Evolutionary conservation across 306 rosid species (phyloP), one percentile per base, ranked within the genome.

Genomic region (Ochetophila trinervis): DNA sequence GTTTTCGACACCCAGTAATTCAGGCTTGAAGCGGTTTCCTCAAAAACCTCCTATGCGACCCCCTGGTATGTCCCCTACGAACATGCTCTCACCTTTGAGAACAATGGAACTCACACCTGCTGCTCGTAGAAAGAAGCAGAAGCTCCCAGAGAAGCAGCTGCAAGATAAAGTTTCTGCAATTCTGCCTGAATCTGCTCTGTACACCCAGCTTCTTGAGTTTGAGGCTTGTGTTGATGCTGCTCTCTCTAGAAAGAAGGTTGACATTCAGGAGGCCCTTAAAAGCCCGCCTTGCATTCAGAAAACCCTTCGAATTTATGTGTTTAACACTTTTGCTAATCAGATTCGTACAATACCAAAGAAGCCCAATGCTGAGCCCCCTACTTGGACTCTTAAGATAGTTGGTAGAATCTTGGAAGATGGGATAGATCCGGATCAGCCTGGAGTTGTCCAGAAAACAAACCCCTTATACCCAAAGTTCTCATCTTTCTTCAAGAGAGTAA

Each of bases 331-430:
- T 71, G 88, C 91, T 14, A 90, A 94, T 76, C 99, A 94, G 83
- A 76, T 76, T 62, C 87, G 85, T 50, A 80, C 97, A 0, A 83
- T 90, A 49, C 95, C 97, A 1, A 82, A 76, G 73, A 90, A 90
- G 78, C 96, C 97, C 7, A 88, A 82, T 83, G 97, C 85, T 0
- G 99, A 90, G 70, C 82, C 96, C 57, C 96, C 99, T 35, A 88
- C 89, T 4, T 94, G 99, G 99, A 90, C 97, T 0, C 89, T 94
- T 63, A 94, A 94, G 81, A 86, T 94, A 66, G 89, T 94, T 60
- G 99, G 99, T 66, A 91, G 99, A 67, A 82, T 94, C 63, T 82
- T 94, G 84, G 99, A 94, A 79, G 97, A 94, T 80, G 97, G 96
- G 62, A 62, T 88, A 7, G 99, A 94, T 74, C 99, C 99, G 67